Conservation (phyloP, 495 filamentous ascomycete genomes). For the Thermothielavioides terrestris region DNA sequence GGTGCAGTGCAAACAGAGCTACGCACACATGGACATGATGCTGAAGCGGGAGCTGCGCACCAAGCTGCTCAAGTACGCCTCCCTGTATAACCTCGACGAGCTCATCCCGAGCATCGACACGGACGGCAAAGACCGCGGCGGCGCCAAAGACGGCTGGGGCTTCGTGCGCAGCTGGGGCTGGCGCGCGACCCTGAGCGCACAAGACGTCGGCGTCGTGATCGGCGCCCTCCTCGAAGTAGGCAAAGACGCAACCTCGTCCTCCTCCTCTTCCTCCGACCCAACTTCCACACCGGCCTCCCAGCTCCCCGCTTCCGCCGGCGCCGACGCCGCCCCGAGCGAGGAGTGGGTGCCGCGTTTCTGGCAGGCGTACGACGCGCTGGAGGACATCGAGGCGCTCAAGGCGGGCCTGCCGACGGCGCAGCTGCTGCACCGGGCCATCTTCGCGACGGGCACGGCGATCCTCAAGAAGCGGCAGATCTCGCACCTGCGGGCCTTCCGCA, state of each 20-base stretch:
- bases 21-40: conserved; percentile 98
- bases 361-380: conserved; percentile 86
- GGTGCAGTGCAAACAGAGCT: conserved; percentile 86
- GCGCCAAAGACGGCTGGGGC: conserved; percentile 80
- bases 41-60: conserved; percentile 81
- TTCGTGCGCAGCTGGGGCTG: conserved; percentile 97
- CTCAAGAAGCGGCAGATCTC: conserved; percentile 91
- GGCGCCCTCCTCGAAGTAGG: conserved; percentile 91
- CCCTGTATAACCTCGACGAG: conserved; percentile 84
- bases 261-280: conserved; percentile 8
- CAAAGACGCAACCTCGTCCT: conserved; percentile 32
- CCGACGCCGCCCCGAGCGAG: conserved; percentile 46
- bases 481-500: conserved; percentile 82
- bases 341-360: conserved; percentile 76
- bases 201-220: conserved; percentile 82
- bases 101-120: conserved; percentile 65
- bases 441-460: conserved; percentile 82
- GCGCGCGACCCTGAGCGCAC: conserved; percentile 86
- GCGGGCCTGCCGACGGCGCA: conserved; percentile 74
- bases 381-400: conserved; percentile 67
- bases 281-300: conserved; percentile 16
- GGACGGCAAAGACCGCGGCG: conserved; percentile 46
- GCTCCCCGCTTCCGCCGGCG: conserved; percentile 29
- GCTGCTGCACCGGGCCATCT: conserved; percentile 82
- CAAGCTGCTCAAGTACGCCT: conserved; percentile 79